A percentile compares a stretch with the other conserved stretches of the same genome.
phyloP scores from a whole-genome alignment of 768 basidiomycete species.

The Auriculariales sp. region DNA sequence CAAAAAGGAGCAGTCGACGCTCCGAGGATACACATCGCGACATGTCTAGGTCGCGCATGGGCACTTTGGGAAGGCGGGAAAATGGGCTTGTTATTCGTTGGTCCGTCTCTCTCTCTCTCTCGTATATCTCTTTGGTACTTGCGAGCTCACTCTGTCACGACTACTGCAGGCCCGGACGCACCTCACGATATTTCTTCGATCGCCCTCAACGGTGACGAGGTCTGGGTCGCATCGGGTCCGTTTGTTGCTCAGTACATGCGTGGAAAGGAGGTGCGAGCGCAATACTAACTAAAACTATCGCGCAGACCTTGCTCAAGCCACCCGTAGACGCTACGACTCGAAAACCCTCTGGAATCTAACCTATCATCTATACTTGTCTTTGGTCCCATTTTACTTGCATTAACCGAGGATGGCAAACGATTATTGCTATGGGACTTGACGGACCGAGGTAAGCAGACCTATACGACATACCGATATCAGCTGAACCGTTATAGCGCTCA shows the following conservation, averaged over 20 bases:
- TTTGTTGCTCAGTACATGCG: conserved; percentile 65
- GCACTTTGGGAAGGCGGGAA: conserved; percentile 92
- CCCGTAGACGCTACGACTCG: conserved; percentile 37
- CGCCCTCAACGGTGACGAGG: conserved; percentile 69
- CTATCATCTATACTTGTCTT: conserved; percentile 63
- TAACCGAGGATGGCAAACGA: conserved; percentile 63
- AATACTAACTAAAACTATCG: background rate
- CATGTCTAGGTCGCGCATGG: conserved; percentile 82
- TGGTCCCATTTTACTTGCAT: conserved; percentile 63
- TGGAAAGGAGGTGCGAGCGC: conserved; percentile 61
- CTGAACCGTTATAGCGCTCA: background rate
- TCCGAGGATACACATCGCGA: conserved; percentile 70
- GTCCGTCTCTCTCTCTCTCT: conserved; percentile 32
- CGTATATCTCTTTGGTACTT: background rate
- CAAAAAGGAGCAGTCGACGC: conserved; percentile 75
- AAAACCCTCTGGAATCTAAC: conserved; percentile 47
- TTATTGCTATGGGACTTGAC: conserved; percentile 68
- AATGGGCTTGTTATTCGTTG: conserved; percentile 86
- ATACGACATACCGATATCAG: conserved; percentile 6
- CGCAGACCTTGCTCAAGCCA: background rate
- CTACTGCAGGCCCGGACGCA: conserved; percentile 60
- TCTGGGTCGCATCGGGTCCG: conserved; percentile 66
- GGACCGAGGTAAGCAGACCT: conserved; percentile 33
- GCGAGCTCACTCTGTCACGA: background rate
- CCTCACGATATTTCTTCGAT: conserved; percentile 47